Base-by-base conservation (phyloP, 2,329 filamentous ascomycete species). In the Cladophialophora chaetospira region DNA sequence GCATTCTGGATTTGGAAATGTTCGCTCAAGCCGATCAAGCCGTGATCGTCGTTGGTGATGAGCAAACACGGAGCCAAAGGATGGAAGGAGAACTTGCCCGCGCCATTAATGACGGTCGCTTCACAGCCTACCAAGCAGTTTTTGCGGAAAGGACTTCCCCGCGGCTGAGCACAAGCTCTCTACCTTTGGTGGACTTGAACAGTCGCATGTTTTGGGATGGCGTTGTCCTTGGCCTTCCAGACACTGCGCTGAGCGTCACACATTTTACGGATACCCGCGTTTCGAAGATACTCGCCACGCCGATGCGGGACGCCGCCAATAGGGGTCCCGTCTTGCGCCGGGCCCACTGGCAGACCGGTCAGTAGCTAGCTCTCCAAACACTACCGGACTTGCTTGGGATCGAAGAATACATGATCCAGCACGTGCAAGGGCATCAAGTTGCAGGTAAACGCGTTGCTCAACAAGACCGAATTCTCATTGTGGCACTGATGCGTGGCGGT, bases 401-500 rank as follows among this genome's bases (percentile, higher is more conserved):
- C 0, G 80, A 86, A 53, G 60, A 73, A 6, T 76, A 73, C 61
- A 2, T 55, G 0, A 82, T 85, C 11, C 54, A 60, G 0, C 81
- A 86, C 57, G 82, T 86, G 0, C 79, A 82, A 57, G 79, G 77
- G 3, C 58, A 75, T 28, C 4, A 58, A 1, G 77, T 73, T 0
- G 66, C 23, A 0, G 83, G 83, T 0, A 72, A 79, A 63, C 75
- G 71, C 4, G 70, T 87, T 1, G 55, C 40, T 0, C 23, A 78
- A 51, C 82, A 87, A 64, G 5, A 69, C 1, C 51, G 71, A 6
- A 86, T 81, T 0, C 55, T 74, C 1, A 85, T 88, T 44, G 70
- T 86, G 0, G 74, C 83, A 0, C 60, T 87, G n/a, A 87, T 87
- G 83, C 80, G 82, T 6, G 82, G 80, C 1, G 84, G 83, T 6